Percentiles rank a stretch among this genome's conserved stretches.
Evolutionary conservation across 2,329 filamentous ascomycete genomes (phyloP).

Genomic region (Xylariaceae sp.): DNA sequence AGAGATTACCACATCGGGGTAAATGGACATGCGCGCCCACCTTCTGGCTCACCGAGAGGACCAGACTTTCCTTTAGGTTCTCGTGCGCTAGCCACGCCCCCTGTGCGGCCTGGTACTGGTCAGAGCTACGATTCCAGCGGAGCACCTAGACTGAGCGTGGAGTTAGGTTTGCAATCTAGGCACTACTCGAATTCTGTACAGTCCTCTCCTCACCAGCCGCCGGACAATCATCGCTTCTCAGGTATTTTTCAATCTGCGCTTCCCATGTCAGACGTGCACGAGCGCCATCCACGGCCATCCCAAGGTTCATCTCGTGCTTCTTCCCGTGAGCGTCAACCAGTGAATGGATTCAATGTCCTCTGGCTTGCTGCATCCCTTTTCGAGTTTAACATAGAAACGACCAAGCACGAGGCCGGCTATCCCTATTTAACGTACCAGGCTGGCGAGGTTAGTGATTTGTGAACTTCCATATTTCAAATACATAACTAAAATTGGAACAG

Average conservation of each 20-base stretch:
- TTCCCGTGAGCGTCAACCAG: conserved; percentile 61
- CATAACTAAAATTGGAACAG: conserved; percentile 44
- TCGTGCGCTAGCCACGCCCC: conserved; percentile 52
- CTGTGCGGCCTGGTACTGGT: conserved; percentile 63
- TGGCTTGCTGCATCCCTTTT: conserved; percentile 94
- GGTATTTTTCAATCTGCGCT: conserved; percentile 87
- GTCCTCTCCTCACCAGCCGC: conserved; percentile 53
- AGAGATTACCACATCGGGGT: conserved; percentile 57
- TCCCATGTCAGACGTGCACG: conserved; percentile 73
- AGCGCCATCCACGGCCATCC: conserved; percentile 58
- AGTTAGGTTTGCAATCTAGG: conserved; percentile 52
- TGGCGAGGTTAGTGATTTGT: conserved; percentile 70
- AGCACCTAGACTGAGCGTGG: conserved; percentile 57
- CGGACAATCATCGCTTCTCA: conserved; percentile 65
- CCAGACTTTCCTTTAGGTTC: conserved; percentile 59
- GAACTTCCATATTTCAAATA: background rate
- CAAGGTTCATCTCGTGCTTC: conserved; percentile 65
- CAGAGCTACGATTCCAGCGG: conserved; percentile 63
- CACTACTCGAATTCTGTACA: conserved; percentile 63
- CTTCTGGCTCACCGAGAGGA: conserved; percentile 63
- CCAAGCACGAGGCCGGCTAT: conserved; percentile 91
- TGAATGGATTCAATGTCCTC: conserved; percentile 72
- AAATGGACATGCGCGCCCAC: conserved; percentile 53
- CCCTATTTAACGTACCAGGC: conserved; percentile 95
- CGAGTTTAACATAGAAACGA: conserved; percentile 94